These are phyloP conservation scores for Lenzites betulinus DNA, from an alignment of 768 basidiomycete species.

Conservation along the genomic window DNA sequence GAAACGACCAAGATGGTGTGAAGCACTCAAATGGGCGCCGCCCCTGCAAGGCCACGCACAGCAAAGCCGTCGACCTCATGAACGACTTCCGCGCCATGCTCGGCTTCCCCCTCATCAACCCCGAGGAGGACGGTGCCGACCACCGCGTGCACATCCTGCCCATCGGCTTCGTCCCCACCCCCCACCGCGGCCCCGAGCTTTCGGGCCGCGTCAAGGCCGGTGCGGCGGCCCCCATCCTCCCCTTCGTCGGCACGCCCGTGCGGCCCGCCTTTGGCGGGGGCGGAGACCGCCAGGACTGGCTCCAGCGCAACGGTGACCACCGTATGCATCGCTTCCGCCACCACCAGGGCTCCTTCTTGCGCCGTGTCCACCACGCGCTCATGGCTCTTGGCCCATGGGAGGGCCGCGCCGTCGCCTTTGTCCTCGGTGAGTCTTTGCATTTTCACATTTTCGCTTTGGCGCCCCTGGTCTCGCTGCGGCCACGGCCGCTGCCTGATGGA, in stretches of 20 bases:
- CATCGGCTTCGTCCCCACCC: background rate
- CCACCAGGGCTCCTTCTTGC: slow-evolving; percentile 47
- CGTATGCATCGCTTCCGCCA: slow-evolving; percentile 1
- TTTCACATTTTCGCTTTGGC: background rate
- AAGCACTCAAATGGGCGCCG: slow-evolving; percentile 22
- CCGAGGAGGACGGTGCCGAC: background rate
- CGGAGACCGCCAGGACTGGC: background rate
- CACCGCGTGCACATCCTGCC: slow-evolving; percentile 2
- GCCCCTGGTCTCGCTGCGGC: background rate
- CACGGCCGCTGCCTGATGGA: background rate
- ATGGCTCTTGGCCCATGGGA: slow-evolving; percentile 81
- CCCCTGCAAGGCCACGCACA: slow-evolving; percentile 39
- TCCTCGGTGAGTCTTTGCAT: slow-evolving; percentile 60
- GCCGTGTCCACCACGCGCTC: slow-evolving; percentile 64
- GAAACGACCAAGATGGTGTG: background rate
- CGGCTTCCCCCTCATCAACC: slow-evolving; percentile 52
- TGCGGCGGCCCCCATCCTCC: too few species aligned
- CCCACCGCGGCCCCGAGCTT: slow-evolving; percentile 1
- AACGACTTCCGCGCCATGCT: slow-evolving; percentile 58
- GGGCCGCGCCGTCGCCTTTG: slow-evolving; percentile 79
- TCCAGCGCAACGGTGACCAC: background rate
- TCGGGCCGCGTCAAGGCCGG: too few species aligned
- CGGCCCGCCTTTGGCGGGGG: slow-evolving; percentile 12
- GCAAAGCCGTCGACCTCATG: slow-evolving; percentile 53
- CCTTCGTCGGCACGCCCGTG: slow-evolving; percentile 23